Evolutionary conservation across 306 rosid genomes (phyloP).

Genomic region (Morella rubra): DNA sequence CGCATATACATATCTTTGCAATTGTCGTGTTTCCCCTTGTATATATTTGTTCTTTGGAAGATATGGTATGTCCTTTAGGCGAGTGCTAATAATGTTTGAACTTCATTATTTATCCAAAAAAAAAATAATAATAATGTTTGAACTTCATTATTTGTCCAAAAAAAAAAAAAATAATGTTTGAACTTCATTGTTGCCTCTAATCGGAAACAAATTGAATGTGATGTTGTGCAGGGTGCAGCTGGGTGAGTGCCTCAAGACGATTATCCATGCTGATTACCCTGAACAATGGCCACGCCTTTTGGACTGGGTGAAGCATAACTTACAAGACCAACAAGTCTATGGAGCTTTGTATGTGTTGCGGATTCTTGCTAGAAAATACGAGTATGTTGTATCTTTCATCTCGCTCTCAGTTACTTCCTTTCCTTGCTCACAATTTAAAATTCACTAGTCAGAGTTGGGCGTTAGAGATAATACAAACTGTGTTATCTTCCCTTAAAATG

Average conservation of each 20-base stretch:
- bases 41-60: neutral
- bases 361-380: conserved; percentile 94
- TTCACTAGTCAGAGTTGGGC: neutral
- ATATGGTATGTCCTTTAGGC: neutral
- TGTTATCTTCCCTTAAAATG: neutral
- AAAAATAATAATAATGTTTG: too few species aligned
- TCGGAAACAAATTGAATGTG: neutral
- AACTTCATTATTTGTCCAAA: too few species aligned
- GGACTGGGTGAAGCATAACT: conserved; percentile 91
- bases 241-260: conserved; percentile 95
- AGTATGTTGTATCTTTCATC: conserved; percentile 53
- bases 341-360: conserved; percentile 92
- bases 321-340: conserved; percentile 85
- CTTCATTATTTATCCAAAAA: too few species aligned
- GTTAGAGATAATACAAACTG: neutral
- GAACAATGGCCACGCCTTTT: conserved; percentile 96
- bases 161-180: too few species aligned
- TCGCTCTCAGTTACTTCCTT: neutral
- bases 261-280: conserved; percentile 87
- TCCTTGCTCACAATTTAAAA: neutral
- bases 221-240: conserved; percentile 70
- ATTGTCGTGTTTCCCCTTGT: neutral
- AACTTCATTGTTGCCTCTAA: neutral
- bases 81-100: neutral
- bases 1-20: neutral